These are phyloP conservation scores for Neurospora sp. DNA, from an alignment of 2,329 filamentous ascomycete genomes.

Conservation along the genomic window DNA sequence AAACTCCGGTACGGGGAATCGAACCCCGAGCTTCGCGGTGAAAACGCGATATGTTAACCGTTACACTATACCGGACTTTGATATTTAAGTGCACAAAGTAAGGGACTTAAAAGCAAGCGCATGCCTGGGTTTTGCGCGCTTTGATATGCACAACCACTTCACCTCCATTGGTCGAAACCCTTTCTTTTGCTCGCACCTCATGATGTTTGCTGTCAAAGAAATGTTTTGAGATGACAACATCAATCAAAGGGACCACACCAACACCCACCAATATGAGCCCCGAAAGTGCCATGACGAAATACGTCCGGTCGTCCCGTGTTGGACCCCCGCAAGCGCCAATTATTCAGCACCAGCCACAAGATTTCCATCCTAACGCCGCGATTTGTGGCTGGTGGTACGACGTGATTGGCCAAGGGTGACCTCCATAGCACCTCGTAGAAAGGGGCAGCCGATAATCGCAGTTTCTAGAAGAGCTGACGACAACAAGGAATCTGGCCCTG, in stretches of 20 bases:
- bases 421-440: background rate
- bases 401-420: background rate
- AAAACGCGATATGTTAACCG: background rate
- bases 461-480: background rate
- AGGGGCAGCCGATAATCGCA: background rate
- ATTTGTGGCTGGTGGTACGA: background rate
- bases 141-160: background rate
- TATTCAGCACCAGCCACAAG: background rate
- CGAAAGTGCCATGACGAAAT: background rate
- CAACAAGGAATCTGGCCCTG: background rate
- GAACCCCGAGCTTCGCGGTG: background rate
- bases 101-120: background rate
- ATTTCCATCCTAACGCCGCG: background rate
- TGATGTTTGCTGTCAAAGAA: background rate
- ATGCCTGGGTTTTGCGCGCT: background rate
- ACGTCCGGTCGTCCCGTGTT: background rate
- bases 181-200: background rate
- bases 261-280: background rate
- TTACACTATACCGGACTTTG: background rate
- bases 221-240: background rate
- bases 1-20: background rate
- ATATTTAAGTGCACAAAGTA: rapidly evolving
- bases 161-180: background rate
- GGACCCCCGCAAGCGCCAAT: background rate
- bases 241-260: background rate